These are phyloP conservation scores for Drosera capensis DNA, from an alignment of 148 eudicot species.

Conservation along the genomic window DNA sequence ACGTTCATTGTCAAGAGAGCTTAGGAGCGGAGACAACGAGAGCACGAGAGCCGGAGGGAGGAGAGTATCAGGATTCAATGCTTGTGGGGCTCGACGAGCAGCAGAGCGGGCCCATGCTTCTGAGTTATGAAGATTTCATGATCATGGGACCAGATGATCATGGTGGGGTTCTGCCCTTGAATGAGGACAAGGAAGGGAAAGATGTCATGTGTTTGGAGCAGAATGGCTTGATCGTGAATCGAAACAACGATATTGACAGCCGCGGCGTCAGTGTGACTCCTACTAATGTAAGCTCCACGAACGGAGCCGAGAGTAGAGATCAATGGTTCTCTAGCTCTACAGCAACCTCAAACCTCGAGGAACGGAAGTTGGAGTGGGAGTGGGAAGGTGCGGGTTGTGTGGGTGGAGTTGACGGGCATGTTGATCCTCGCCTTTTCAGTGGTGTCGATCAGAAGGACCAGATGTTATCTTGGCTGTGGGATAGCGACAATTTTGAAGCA, in stretches of 20 bases:
- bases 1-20: background rate
- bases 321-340: constrained; percentile 6
- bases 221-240: background rate
- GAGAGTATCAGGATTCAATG: background rate
- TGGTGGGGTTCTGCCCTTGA: background rate
- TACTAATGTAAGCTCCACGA: constrained; percentile 1
- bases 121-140: constrained; percentile 5
- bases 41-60: background rate
- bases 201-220: background rate
- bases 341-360: background rate
- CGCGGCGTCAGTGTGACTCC: background rate
- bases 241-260: background rate
- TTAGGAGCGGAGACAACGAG: background rate
- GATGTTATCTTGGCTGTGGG: constrained; percentile 36
- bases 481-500: constrained; percentile 4
- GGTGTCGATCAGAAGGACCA: constrained; percentile 16
- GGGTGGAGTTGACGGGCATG: constrained; percentile 6
- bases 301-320: constrained; percentile 2
- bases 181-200: background rate
- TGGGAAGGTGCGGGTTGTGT: constrained; percentile 18
- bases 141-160: constrained; percentile 1
- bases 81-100: background rate
- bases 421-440: constrained; percentile 7
- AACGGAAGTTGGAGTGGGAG: constrained; percentile 21
- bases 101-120: background rate